Evolutionary conservation across 2,329 filamentous ascomycete species (phyloP).

Genomic region (Ophiostoma triangulosporum): DNA sequence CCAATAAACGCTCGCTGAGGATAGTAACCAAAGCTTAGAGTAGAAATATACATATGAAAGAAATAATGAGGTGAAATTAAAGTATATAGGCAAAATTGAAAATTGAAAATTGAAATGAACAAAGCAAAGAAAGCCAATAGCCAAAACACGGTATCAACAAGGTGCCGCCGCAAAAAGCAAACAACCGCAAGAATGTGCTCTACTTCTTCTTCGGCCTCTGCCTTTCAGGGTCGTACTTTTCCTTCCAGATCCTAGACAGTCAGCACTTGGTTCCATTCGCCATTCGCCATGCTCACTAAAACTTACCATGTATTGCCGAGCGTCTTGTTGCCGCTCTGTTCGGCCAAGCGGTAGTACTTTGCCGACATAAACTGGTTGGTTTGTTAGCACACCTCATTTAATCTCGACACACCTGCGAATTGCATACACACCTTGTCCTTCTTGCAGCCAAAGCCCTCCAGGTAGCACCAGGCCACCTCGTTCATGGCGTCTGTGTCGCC

Average conservation of each 20-base stretch:
- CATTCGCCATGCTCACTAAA: too few species aligned
- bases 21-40: too few species aligned
- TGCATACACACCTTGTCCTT: slow-evolving; percentile 97
- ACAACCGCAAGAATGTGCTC: background rate
- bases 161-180: background rate
- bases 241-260: slow-evolving; percentile 80
- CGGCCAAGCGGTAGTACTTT: slow-evolving; percentile 83
- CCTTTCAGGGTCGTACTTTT: slow-evolving; percentile 61
- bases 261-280: background rate
- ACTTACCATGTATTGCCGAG: slow-evolving; percentile 91
- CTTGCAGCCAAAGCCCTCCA: slow-evolving; percentile 91
- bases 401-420: too few species aligned
- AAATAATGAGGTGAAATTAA: too few species aligned
- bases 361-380: slow-evolving; percentile 56
- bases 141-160: too few species aligned
- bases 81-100: background rate
- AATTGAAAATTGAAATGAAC: background rate
- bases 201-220: slow-evolving; percentile 26
- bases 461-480: slow-evolving; percentile 88
- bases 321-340: slow-evolving; percentile 77
- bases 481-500: slow-evolving; percentile 99
- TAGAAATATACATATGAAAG: too few species aligned
- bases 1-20: too few species aligned
- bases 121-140: background rate
- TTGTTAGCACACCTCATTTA: slow-evolving; percentile 27